Conservation (phyloP, 1,284 basidiomycete species). For the Leccinum pachyderme region DNA sequence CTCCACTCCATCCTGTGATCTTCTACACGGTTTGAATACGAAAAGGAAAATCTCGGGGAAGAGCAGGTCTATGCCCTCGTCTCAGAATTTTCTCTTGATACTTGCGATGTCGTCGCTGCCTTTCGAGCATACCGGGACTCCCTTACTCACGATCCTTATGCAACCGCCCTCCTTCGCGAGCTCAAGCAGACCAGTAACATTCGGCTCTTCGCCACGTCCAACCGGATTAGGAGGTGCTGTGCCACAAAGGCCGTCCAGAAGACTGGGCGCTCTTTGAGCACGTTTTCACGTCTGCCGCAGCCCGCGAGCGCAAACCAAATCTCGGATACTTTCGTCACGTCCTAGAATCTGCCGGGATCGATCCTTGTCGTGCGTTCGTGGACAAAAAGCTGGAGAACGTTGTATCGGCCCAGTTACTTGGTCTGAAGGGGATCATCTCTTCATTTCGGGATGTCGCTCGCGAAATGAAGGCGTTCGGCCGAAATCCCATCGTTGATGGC, state of each 20-base stretch:
- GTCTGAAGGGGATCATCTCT: conserved; percentile 20
- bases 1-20: conserved; percentile 17
- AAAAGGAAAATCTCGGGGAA: conserved; percentile 21
- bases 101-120: conserved; percentile 9
- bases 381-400: conserved; percentile 24
- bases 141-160: conserved; percentile 14
- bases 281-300: conserved; percentile 21
- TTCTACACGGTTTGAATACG: conserved; percentile 25
- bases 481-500: conserved; percentile 18
- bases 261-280: conserved; percentile 25
- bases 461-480: conserved; percentile 17
- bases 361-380: conserved; percentile 21
- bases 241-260: conserved; percentile 5
- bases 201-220: no score
- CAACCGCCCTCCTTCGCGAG: conserved; percentile 17
- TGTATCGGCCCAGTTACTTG: conserved; percentile 18
- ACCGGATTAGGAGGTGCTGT: conserved; percentile 16
- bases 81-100: conserved; percentile 21
- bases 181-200: conserved; percentile 7
- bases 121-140: conserved; percentile 7
- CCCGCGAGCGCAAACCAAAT: conserved; percentile 22
- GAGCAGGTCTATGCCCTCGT: conserved; percentile 10
- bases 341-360: conserved; percentile 15
- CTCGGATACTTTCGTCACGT: conserved; percentile 20
- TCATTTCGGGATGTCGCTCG: conserved; percentile 15